Conservation (phyloP, 169 alveolate genomes). For the Toxoplasma gondii region DNA sequence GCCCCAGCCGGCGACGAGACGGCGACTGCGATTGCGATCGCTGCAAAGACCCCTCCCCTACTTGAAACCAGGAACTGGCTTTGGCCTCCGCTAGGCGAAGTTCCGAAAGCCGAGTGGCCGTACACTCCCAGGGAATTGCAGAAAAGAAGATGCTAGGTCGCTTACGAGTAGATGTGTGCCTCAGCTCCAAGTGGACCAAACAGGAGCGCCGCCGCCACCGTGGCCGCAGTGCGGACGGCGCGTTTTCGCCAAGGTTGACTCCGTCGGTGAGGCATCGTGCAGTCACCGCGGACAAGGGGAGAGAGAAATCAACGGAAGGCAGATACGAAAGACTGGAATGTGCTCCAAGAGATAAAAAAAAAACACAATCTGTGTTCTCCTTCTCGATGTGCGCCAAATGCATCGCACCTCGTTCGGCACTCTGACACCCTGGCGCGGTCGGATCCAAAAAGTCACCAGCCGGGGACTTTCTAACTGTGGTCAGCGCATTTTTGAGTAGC, state of each 20-base stretch:
- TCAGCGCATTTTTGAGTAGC: not conserved
- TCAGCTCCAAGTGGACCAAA: not conserved
- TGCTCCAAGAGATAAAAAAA: not conserved
- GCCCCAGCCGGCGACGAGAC: too few species aligned
- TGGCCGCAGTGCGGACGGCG: not conserved
- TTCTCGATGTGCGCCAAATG: not conserved
- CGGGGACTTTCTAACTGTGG: not conserved
- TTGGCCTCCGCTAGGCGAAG: too few species aligned
- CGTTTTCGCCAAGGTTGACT: not conserved
- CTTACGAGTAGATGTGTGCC: conserved; percentile 2
- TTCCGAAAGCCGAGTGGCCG: not conserved
- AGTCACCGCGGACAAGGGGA: not conserved
- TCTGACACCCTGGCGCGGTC: not conserved
- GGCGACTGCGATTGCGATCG: too few species aligned
- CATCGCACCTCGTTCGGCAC: not conserved
- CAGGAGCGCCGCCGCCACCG: not conserved
- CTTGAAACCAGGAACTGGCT: too few species aligned
- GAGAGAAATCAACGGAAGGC: not conserved
- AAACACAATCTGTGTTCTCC: not conserved
- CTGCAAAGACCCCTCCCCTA: too few species aligned
- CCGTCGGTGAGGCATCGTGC: conserved; percentile 2
- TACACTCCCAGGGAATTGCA: not conserved
- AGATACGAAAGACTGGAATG: too few species aligned
- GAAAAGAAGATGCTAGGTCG: not conserved
- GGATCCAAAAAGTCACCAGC: not conserved